These are phyloP conservation scores for Lathyrus oleraceus DNA, from an alignment of 306 rosid genomes.

Conservation along the genomic window DNA sequence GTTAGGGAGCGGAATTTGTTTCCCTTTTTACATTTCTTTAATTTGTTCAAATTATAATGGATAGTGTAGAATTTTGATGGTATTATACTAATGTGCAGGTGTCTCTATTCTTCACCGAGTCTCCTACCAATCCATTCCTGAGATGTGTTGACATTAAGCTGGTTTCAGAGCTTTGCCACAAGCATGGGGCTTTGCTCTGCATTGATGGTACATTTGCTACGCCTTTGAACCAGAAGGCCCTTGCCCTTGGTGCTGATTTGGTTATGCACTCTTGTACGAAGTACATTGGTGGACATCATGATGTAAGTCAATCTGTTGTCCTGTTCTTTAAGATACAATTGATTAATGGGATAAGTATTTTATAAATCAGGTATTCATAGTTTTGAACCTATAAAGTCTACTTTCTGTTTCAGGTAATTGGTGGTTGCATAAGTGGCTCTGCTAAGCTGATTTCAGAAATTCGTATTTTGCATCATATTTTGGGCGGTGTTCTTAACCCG, in stretches of 20 bases:
- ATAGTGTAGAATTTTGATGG: constrained; percentile 22
- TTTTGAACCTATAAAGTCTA: constrained; percentile 6
- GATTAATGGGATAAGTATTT: constrained; percentile 2
- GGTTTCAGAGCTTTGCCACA: constrained; percentile 90
- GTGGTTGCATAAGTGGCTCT: constrained; percentile 87
- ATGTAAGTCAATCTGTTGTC: constrained; percentile 51
- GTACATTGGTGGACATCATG: constrained; percentile 92
- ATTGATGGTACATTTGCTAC: constrained; percentile 98
- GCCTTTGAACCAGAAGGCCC: constrained; percentile 90
- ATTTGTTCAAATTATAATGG: neutral
- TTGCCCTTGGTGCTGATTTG: constrained; percentile 90
- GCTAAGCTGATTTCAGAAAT: constrained; percentile 63
- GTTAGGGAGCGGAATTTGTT: constrained; percentile 21
- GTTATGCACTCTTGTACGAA: constrained; percentile 84
- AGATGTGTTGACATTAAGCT: constrained; percentile 91
- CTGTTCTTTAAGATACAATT: neutral
- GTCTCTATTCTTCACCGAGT: constrained; percentile 89
- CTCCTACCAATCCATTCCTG: constrained; percentile 96
- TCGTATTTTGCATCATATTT: constrained; percentile 79
- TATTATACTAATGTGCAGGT: constrained; percentile 55
- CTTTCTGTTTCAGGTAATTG: constrained; percentile 65
- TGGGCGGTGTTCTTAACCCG: constrained; percentile 92
- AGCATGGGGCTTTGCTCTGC: constrained; percentile 80
- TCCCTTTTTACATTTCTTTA: neutral
- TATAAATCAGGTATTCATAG: neutral